A percentile compares a stretch with the other conserved stretches of the same genome.
Conservation (phyloP, 768 basidiomycete genomes). For the Galerina sulciceps region DNA sequence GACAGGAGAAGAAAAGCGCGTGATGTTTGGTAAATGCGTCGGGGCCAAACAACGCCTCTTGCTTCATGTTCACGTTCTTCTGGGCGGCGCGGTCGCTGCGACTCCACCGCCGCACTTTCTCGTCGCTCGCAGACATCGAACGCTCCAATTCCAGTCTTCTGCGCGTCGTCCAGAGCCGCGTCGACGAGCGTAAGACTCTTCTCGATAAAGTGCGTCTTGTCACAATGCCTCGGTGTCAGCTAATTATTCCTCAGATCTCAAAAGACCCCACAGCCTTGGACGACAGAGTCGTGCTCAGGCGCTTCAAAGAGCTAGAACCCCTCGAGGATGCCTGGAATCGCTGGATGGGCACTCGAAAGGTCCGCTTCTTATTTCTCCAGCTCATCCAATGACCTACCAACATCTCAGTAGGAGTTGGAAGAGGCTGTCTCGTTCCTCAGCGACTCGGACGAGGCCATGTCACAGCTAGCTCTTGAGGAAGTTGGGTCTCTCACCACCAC, state of each 20-base stretch:
- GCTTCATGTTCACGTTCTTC: conserved; percentile 19
- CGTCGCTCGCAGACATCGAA: conserved; percentile 3
- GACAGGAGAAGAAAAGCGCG: background rate
- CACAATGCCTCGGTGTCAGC: background rate
- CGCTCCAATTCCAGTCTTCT: conserved; percentile 53
- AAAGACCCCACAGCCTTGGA: conserved; percentile 56
- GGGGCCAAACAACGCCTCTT: conserved; percentile 21
- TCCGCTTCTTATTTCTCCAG: conserved; percentile 33
- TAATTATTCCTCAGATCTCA: conserved; percentile 44
- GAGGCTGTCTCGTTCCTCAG: conserved; percentile 64
- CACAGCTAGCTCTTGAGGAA: conserved; percentile 73
- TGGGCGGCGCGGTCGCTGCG: background rate
- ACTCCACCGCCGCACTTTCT: background rate
- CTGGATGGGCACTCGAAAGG: conserved; percentile 62
- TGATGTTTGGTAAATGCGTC: conserved; percentile 20
- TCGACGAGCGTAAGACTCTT: conserved; percentile 51
- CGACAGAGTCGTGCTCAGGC: conserved; percentile 62
- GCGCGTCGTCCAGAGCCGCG: conserved; percentile 54
- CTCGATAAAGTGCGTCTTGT: conserved; percentile 43
- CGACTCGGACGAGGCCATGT: conserved; percentile 80
- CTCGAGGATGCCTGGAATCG: conserved; percentile 70
- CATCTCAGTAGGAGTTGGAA: conserved; percentile 59
- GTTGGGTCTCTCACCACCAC: conserved; percentile 46
- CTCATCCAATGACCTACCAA: conserved; percentile 6
- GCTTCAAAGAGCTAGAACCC: conserved; percentile 71